Conservation (phyloP, 164 flowering plant species). For the Tetrastigma voinierianum region DNA sequence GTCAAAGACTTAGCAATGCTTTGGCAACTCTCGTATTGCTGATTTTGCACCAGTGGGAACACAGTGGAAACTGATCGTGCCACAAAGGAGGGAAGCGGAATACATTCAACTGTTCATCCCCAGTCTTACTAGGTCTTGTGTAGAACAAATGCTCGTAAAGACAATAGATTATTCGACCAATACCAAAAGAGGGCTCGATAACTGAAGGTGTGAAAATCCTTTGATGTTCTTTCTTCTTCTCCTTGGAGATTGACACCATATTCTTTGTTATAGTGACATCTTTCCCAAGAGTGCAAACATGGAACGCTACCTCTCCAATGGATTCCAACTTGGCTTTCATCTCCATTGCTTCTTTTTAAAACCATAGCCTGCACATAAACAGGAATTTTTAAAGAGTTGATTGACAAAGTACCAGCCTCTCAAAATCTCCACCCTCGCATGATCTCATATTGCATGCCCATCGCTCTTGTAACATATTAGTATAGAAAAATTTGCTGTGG, state of each 20-base stretch:
- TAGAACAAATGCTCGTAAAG: constrained; percentile 92
- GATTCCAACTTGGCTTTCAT: constrained; percentile 39
- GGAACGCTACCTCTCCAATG: constrained; percentile 34
- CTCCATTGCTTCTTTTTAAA: constrained; percentile 38
- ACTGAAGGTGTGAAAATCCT: constrained; percentile 95
- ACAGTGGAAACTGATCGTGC: constrained; percentile 87
- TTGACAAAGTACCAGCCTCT: too few species aligned
- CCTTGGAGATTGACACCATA: constrained; percentile 38
- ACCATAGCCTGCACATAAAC: constrained; percentile 27
- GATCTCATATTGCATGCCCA: too few species aligned
- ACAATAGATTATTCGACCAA: constrained; percentile 93
- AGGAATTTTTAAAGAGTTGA: too few species aligned
- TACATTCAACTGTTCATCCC: constrained; percentile 60
- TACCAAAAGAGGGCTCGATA: constrained; percentile 98
- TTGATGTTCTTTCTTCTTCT: constrained; percentile 43
- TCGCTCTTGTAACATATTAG: too few species aligned
- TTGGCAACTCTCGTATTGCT: constrained; percentile 72
- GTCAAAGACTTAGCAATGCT: constrained; percentile 68
- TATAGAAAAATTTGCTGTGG: too few species aligned
- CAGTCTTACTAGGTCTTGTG: constrained; percentile 79
- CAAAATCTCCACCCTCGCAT: too few species aligned
- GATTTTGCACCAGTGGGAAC: constrained; percentile 86
- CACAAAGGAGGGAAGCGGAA: constrained; percentile 41
- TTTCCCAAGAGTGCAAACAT: constrained; percentile 39
- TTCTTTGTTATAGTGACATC: constrained; percentile 28